A percentile compares a stretch with the other conserved stretches of the same genome.
Conservation (phyloP, 2,329 filamentous ascomycete genomes). For the Cryphonectria parasitica region DNA sequence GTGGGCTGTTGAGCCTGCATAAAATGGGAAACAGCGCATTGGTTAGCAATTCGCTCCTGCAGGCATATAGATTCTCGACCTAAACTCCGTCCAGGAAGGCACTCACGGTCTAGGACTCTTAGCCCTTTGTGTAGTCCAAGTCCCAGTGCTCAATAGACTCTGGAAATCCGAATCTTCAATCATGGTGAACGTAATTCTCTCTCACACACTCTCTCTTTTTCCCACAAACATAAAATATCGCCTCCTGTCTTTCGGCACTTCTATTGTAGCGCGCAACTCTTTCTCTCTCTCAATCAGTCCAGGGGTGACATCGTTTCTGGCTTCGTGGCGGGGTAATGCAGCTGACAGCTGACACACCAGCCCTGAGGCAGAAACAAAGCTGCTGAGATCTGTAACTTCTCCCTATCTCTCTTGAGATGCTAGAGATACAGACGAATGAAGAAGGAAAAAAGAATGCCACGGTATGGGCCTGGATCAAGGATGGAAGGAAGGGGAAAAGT, state of each 20-base stretch:
- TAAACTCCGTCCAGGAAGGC: neutral
- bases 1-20: slow-evolving; percentile 12
- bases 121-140: slow-evolving; percentile 53
- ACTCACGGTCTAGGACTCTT: slow-evolving; percentile 43
- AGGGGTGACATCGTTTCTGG: slow-evolving; percentile 3
- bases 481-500: neutral
- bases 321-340: slow-evolving; percentile 7
- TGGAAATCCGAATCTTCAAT: slow-evolving; percentile 49
- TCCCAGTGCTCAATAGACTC: slow-evolving; percentile 53
- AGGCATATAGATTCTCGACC: neutral
- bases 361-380: neutral
- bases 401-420: neutral
- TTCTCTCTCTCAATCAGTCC: neutral
- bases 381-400: neutral
- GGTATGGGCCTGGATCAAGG: neutral
- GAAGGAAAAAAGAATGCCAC: neutral
- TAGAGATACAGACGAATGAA: neutral
- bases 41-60: slow-evolving; percentile 13
- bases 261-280: neutral
- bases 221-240: neutral
- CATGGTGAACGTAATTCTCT: slow-evolving; percentile 41
- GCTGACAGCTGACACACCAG: slow-evolving; percentile 3
- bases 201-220: neutral
- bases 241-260: neutral
- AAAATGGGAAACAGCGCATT: neutral